Percentiles rank a stretch among this genome's conserved stretches.
Evolutionary conservation across 2,329 filamentous ascomycete genomes (phyloP).

Genomic region (Hymenoscyphus occultus): DNA sequence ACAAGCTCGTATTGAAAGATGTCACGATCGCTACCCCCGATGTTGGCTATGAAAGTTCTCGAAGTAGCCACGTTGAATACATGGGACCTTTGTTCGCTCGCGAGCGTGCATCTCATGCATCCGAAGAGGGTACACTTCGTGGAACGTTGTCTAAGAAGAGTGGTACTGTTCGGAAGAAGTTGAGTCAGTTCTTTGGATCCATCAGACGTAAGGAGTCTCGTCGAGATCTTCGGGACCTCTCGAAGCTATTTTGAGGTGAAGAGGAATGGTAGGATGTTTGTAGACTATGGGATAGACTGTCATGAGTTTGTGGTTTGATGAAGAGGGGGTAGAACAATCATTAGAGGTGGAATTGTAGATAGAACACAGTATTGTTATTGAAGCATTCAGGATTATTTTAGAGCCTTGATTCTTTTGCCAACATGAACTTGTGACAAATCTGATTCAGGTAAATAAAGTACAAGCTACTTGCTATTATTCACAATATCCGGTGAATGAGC

Average conservation of each 20-base stretch:
- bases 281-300: background rate
- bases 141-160: background rate
- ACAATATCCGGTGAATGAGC: too few species aligned
- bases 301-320: background rate
- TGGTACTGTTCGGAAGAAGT: slow-evolving; percentile 17
- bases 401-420: background rate
- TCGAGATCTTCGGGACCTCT: background rate
- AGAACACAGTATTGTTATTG: background rate
- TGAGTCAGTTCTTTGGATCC: slow-evolving; percentile 16
- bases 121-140: background rate
- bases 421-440: background rate
- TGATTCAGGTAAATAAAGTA: background rate
- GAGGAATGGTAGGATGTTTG: background rate
- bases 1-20: slow-evolving; percentile 5
- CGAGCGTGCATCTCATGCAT: background rate
- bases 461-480: too few species aligned
- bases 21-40: slow-evolving; percentile 3
- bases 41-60: background rate
- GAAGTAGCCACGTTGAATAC: background rate
- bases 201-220: slow-evolving; percentile 11
- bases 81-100: background rate
- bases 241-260: background rate
- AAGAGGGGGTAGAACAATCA: background rate
- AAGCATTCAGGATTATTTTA: slow-evolving; percentile 1
- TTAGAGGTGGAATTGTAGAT: background rate